Percentiles rank a stretch among this genome's conserved stretches.
Evolutionary conservation across 495 filamentous ascomycete genomes (phyloP).

Genomic region (Penicillium cinerascens): DNA sequence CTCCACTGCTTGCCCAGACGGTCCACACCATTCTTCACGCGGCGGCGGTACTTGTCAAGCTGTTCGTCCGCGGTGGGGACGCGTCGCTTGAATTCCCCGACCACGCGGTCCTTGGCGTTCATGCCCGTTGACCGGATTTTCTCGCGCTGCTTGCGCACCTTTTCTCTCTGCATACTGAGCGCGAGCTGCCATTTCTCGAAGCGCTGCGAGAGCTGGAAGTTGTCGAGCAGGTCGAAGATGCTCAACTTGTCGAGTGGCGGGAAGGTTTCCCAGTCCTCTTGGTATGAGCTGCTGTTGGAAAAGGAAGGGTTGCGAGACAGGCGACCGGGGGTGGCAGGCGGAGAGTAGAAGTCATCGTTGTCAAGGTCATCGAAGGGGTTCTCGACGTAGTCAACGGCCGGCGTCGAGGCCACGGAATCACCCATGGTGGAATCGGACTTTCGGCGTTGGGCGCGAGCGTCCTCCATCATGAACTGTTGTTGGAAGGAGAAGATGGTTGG

Average conservation of each 20-base stretch:
- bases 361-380: slow-evolving; percentile 22
- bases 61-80: slow-evolving; percentile 86
- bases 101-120: slow-evolving; percentile 66
- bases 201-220: slow-evolving; percentile 82
- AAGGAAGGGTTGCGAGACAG: slow-evolving; percentile 73
- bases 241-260: slow-evolving; percentile 89
- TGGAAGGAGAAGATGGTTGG: slow-evolving; percentile 45
- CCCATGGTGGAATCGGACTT: slow-evolving; percentile 25
- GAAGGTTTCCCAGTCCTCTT: slow-evolving; percentile 84
- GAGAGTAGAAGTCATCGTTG: slow-evolving; percentile 35
- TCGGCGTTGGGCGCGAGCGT: slow-evolving; percentile 22
- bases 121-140: slow-evolving; percentile 58
- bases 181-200: slow-evolving; percentile 83
- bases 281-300: slow-evolving; percentile 71
- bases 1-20: slow-evolving; percentile 82
- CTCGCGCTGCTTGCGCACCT: slow-evolving; percentile 76
- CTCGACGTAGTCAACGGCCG: slow-evolving; percentile 13
- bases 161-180: slow-evolving; percentile 76
- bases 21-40: slow-evolving; percentile 85
- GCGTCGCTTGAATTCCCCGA: slow-evolving; percentile 82
- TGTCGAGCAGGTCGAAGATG: slow-evolving; percentile 90
- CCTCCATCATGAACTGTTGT: slow-evolving; percentile 43
- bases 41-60: slow-evolving; percentile 81
- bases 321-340: slow-evolving; percentile 32
- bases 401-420: slow-evolving; percentile 30